These are phyloP conservation scores for Cyclotella choctawhatcheeana DNA, from an alignment of 108 stramenopile genomes.

Conservation along the genomic window DNA sequence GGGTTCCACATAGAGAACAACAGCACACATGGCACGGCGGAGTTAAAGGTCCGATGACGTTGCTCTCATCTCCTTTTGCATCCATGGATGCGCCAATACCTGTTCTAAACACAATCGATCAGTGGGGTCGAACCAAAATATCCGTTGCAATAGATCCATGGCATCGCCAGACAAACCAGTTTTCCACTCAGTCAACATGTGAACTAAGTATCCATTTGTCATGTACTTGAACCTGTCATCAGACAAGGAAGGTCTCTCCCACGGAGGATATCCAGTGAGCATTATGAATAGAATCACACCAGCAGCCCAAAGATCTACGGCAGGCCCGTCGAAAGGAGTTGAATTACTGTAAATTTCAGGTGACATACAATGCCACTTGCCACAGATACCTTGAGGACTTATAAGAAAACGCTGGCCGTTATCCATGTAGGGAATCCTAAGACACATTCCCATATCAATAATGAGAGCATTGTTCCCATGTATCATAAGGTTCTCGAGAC, in stretches of 20 bases:
- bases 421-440: slow-evolving; percentile 68
- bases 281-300: slow-evolving; percentile 94
- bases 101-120: slow-evolving; percentile 86
- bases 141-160: slow-evolving; percentile 85
- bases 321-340: slow-evolving; percentile 85
- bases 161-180: slow-evolving; percentile 73
- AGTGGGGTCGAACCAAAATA: slow-evolving; percentile 84
- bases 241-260: slow-evolving; percentile 69
- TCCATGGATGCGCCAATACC: slow-evolving; percentile 81
- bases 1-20: too few species aligned
- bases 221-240: slow-evolving; percentile 85
- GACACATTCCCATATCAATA: slow-evolving; percentile 96
- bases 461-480: slow-evolving; percentile 70
- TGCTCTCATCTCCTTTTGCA: too few species aligned
- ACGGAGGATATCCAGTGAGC: slow-evolving; percentile 92
- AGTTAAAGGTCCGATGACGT: too few species aligned
- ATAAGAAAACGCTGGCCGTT: slow-evolving; percentile 61
- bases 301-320: slow-evolving; percentile 94
- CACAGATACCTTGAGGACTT: slow-evolving; percentile 80
- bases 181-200: slow-evolving; percentile 85
- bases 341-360: slow-evolving; percentile 87
- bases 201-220: slow-evolving; percentile 80
- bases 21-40: too few species aligned
- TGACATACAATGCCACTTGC: slow-evolving; percentile 94
- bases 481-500: slow-evolving; percentile 87